Evolutionary conservation across 169 alveolate species (phyloP), one percentile per base, ranked within the genome.

Genomic region (Plasmodium inui): DNA sequence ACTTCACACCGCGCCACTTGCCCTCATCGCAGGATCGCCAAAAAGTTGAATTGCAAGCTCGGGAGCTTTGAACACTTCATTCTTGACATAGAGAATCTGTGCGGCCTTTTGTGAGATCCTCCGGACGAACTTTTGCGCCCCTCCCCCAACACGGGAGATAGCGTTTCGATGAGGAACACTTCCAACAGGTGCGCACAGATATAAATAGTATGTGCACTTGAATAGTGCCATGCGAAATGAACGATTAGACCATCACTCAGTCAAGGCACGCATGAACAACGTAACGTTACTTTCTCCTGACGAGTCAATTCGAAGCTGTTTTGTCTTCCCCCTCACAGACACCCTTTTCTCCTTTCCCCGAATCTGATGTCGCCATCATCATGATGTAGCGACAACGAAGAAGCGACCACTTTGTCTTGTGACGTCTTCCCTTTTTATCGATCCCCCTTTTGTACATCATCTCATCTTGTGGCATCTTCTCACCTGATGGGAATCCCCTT

Each of bases 21-120:
- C 22, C n/a, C 55, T 26, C 44, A 82, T 26, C 28, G 37, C 82
- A 86, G 93, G 93, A 86, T 76, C 70, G 93, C 86, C 22, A 86
- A 76, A 30, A 73, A 86, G 61, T 22, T 86, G 14, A 86, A 86
- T 46, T 86, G 93, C 67, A 86, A 86, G 28, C 81, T 86, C 70
- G 93, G 93, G 44, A 86, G 70, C 81, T 86, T 86, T 41, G 88
- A 86, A 34, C 78, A 78, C 81, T 86, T 86, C 28, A 32, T 86
- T 32, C 17, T 86, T 46, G 93, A 86, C 50, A 76, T 86, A 50
- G 93, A 86, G 17, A 86, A 86, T 78, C 41, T 86, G 86, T 86
- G 93, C 10, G 67, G 88, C 53, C 81, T 86, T 76, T 53, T 86
- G 44, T 86, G 46, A 82, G 26, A 57, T 7, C 30, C 72, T 50